Evolutionary conservation across 1,139 yeast genomes (phyloP).

Genomic region (Candida freyschussii): DNA sequence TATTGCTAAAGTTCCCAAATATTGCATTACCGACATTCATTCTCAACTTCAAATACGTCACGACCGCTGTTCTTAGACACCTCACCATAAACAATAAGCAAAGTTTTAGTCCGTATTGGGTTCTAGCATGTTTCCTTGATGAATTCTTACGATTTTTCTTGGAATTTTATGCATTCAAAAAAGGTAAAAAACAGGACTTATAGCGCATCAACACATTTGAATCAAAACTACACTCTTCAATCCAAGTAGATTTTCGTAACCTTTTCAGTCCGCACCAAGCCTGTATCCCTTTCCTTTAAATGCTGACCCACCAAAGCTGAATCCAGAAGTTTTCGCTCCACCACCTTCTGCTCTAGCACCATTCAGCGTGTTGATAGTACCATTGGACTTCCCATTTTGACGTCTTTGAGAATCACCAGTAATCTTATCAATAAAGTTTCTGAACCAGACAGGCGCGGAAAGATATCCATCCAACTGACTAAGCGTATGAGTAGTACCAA

Average conservation of each 20-base stretch:
- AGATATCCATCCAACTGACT: slow-evolving; percentile 31
- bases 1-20: slow-evolving; percentile 10
- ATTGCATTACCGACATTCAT: slow-evolving; percentile 6
- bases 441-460: slow-evolving; percentile 32
- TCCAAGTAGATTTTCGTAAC: slow-evolving; percentile 1
- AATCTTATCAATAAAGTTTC: slow-evolving; percentile 10
- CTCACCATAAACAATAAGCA: slow-evolving; percentile 9
- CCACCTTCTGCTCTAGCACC: background rate
- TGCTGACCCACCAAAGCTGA: slow-evolving; percentile 7
- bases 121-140: slow-evolving; percentile 22
- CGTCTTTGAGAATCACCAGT: slow-evolving; percentile 7
- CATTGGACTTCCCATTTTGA: slow-evolving; percentile 1
- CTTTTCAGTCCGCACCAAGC: no score
- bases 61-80: slow-evolving; percentile 15
- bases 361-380: slow-evolving; percentile 9
- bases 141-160: slow-evolving; percentile 20
- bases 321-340: slow-evolving; percentile 10
- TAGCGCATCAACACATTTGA: no score
- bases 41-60: slow-evolving; percentile 16
- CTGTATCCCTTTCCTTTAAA: slow-evolving; percentile 27
- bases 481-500: slow-evolving; percentile 32
- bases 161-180: slow-evolving; percentile 18
- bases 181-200: background rate
- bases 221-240: no score
- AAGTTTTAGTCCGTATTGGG: slow-evolving; percentile 22